These are phyloP conservation scores for Trypanosomatidae sp. DNA, from an alignment of 208 protist species.

Conservation along the genomic window DNA sequence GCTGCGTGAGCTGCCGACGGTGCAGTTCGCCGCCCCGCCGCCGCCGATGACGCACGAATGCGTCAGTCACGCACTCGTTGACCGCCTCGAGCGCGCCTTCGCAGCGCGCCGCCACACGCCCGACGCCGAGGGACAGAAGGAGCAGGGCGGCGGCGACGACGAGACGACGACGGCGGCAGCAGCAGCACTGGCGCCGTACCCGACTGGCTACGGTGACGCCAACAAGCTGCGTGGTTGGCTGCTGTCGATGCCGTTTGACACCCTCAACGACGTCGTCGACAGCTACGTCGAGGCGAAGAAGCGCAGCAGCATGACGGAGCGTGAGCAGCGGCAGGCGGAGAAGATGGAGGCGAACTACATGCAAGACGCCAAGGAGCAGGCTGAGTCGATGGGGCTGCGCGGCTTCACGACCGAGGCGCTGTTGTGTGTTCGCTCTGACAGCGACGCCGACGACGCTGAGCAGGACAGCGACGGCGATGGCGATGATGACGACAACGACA, in stretches of 20 bases:
- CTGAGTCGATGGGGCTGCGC: conserved; percentile 79
- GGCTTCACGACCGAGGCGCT: conserved; percentile 53
- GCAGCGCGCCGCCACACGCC: no score
- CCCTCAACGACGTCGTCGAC: conserved; percentile 73
- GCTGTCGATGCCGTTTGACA: conserved; percentile 58
- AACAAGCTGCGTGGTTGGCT: conserved; percentile 66
- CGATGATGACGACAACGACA: conserved; percentile 9
- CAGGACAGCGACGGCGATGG: conserved; percentile 13
- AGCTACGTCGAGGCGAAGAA: conserved; percentile 28
- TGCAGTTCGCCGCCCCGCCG: conserved; percentile 8
- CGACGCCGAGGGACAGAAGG: no score
- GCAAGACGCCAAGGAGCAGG: conserved; percentile 55
- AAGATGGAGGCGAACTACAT: conserved; percentile 57
- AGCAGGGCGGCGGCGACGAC: no score
- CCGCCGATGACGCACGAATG: conserved; percentile 27
- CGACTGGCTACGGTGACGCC: conserved; percentile 41
- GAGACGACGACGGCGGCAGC: no score
- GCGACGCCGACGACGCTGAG: conserved; percentile 20
- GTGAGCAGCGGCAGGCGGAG: conserved; percentile 25
- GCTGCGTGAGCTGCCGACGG: conserved; percentile 26
- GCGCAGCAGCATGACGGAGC: conserved; percentile 40
- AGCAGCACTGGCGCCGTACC: no score
- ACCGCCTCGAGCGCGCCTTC: no score
- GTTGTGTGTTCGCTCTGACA: conserved; percentile 43
- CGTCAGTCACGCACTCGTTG: conserved; percentile 68